phyloP scores from a whole-genome alignment of 768 basidiomycete species.

The Xerocomellus intermedius region DNA sequence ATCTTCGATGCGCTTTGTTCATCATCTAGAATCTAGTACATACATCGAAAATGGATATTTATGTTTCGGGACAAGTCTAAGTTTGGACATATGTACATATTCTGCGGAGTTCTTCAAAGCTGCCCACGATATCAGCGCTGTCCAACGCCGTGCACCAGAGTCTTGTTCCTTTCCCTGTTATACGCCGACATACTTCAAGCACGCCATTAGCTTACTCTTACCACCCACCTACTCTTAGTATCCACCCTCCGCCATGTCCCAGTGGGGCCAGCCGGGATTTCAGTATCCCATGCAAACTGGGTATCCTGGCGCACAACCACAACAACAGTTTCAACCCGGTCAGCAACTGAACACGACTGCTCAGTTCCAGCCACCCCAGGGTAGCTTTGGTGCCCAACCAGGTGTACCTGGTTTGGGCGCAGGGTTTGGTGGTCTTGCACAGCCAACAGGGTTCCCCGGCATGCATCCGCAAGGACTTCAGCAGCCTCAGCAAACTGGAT shows the following conservation, averaged over 20 bases:
- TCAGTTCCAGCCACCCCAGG: constrained; percentile 46
- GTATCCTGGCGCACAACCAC: constrained; percentile 47
- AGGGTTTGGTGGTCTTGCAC: constrained; percentile 42
- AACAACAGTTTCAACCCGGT: constrained; percentile 43
- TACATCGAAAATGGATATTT: not conserved
- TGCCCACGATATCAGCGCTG: not conserved
- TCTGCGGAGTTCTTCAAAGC: constrained; percentile 16
- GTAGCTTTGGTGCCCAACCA: constrained; percentile 28
- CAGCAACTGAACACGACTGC: constrained; percentile 29
- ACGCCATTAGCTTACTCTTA: not conserved
- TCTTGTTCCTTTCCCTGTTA: not conserved
- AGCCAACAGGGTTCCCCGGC: constrained; percentile 53
- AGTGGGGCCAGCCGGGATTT: constrained; percentile 70
- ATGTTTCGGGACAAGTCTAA: constrained; percentile 2
- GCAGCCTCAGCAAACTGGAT: constrained; percentile 47
- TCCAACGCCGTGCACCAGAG: not conserved
- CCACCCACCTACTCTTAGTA: not conserved
- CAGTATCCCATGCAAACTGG: constrained; percentile 79
- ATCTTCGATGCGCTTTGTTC: too few species aligned
- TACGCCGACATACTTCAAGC: not conserved
- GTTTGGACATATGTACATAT: constrained; percentile 12
- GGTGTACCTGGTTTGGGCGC: constrained; percentile 30
- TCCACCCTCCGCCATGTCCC: constrained; percentile 53
- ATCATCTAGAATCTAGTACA: too few species aligned
- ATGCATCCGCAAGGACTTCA: constrained; percentile 40